Conservation (phyloP, 2,329 filamentous ascomycete species). For the Paracoccidioides brasiliensis region DNA sequence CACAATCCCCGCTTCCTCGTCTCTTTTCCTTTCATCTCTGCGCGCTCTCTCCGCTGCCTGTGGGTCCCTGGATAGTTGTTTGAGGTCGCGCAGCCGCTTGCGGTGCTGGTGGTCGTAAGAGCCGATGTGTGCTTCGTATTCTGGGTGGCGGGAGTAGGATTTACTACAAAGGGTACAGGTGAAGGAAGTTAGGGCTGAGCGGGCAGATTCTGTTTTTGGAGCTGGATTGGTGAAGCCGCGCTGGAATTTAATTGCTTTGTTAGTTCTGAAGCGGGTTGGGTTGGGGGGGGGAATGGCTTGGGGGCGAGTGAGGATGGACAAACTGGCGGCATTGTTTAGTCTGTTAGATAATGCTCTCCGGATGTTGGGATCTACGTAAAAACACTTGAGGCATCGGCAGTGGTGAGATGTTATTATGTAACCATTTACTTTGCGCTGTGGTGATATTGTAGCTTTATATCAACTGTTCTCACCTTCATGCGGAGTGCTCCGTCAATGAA, state of each 20-base stretch:
- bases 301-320: conserved; percentile 12
- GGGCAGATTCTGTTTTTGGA: conserved; percentile 48
- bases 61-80: conserved; percentile 32
- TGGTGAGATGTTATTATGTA: too few relatives aligned
- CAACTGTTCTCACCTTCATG: too few relatives aligned
- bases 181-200: conserved; percentile 66
- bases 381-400: too few relatives aligned
- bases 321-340: conserved; percentile 43
- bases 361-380: neutral
- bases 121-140: conserved; percentile 86
- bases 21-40: conserved; percentile 30
- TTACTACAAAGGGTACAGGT: conserved; percentile 83
- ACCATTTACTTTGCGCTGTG: too few relatives aligned
- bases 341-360: neutral
- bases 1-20: conserved; percentile 29
- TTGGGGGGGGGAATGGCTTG: neutral
- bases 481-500: too few relatives aligned
- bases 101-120: conserved; percentile 95
- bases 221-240: conserved; percentile 36
- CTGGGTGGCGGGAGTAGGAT: conserved; percentile 87
- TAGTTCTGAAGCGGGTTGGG: neutral
- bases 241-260: conserved; percentile 15
- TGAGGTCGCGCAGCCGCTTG: conserved; percentile 44
- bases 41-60: conserved; percentile 32
- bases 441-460: too few relatives aligned